Evolutionary conservation across 2,329 filamentous ascomycete genomes (phyloP), one percentile per base, ranked within the genome.

Genomic region (Verticillium albo-atrum): DNA sequence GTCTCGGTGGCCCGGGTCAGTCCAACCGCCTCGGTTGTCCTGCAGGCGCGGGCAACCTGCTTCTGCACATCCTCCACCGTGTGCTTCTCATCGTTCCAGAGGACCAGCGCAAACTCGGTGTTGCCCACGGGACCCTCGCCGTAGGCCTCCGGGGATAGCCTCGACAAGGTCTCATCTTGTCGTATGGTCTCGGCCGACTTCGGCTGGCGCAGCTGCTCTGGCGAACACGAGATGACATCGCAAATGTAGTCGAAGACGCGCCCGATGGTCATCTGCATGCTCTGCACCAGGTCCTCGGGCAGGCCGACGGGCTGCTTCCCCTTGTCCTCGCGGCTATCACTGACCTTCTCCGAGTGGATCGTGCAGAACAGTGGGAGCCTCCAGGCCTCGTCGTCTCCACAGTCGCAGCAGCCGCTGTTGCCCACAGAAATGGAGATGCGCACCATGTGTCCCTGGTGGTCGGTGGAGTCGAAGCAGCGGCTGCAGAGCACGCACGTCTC

Each of bases 31-130:
- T 82, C 78, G 6, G 87, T 84, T 65, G 91, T 88, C 62, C 84
- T 86, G 77, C 95, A 99, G 55, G 95, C 95, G 64, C 94, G 85
- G 3, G 91, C 90, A 25, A 99, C 91, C 72, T 98, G 94, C 60
- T 96, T 87, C 65, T 89, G 83, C 6, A 99, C 94, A 71, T 99
- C 95, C 54, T 88, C 85, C 51, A 98, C 89, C 0, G 95, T 99
- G 72, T 99, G 95, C 74, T 99, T 99, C 76, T 99, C 95, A 65
- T 99, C 95, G 67, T 99, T 99, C 95, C 95, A 99, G 5, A 99
- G 79, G 17, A 97, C 79, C 52, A 99, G 78, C 5, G 91, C 89
- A 72, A 89, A 99, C 67, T 97, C 91, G 14, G 88, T 82, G 3
- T 85, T 80, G 59, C 88, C 84, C 6, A 85, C 78, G 66, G 90